A percentile compares a stretch with the other conserved stretches of the same genome.
Evolutionary conservation across 176 grass and related monocot genomes (phyloP).

Genomic region (Elaeis guineensis): DNA sequence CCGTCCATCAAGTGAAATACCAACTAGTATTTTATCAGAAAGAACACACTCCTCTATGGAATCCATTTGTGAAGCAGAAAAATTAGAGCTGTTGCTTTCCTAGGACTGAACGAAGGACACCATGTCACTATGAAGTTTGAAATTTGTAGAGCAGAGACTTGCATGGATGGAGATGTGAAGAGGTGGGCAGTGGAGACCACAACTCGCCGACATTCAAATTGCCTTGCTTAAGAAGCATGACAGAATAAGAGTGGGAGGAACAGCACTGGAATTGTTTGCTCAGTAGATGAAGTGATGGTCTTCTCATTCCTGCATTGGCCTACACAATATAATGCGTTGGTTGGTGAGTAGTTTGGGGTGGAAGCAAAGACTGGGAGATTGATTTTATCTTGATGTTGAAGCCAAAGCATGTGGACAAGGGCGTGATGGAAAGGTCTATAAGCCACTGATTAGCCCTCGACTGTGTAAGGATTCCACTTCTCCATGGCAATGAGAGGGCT

Average conservation of each 20-base stretch:
- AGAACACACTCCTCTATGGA: constrained; percentile 47
- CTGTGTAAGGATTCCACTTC: neutral
- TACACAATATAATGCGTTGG: constrained; percentile 54
- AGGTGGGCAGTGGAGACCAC: constrained; percentile 25
- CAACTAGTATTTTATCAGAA: constrained; percentile 59
- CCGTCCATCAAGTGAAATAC: constrained; percentile 50
- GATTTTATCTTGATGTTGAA: constrained; percentile 35
- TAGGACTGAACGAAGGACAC: constrained; percentile 18
- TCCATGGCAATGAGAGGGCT: too few species aligned
- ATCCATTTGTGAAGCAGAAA: constrained; percentile 33
- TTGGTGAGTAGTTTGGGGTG: constrained; percentile 54
- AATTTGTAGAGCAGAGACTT: constrained; percentile 16
- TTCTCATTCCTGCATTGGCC: neutral
- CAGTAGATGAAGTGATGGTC: neutral
- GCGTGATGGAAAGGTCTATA: constrained; percentile 11
- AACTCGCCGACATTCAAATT: constrained; percentile 12
- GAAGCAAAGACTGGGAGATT: constrained; percentile 61
- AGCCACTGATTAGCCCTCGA: neutral
- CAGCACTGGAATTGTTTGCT: neutral
- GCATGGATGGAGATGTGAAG: neutral
- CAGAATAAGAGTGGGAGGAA: neutral
- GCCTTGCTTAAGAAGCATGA: constrained; percentile 31
- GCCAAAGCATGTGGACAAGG: constrained; percentile 30
- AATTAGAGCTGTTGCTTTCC: constrained; percentile 13
- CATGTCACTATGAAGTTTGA: neutral